These are phyloP conservation scores for Penicillium robsamsonii DNA, from an alignment of 495 filamentous ascomycete species.

Conservation along the genomic window DNA sequence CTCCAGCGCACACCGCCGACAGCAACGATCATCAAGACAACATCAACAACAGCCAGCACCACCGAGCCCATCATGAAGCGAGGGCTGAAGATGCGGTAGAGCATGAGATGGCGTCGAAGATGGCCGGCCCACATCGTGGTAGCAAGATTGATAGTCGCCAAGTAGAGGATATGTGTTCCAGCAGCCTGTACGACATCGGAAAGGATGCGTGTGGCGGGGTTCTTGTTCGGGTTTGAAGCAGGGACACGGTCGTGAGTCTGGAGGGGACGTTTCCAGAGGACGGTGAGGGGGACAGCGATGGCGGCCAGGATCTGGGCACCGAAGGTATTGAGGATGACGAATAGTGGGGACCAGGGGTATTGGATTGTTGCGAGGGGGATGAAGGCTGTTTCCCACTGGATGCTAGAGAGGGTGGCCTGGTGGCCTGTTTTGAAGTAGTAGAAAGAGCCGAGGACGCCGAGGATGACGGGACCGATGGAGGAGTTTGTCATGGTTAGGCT, in stretches of 20 bases:
- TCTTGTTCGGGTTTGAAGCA: constrained; percentile 33
- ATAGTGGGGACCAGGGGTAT: constrained; percentile 85
- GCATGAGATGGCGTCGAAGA: constrained; percentile 88
- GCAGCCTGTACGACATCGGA: constrained; percentile 66
- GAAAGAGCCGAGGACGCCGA: constrained; percentile 83
- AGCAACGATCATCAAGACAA: constrained; percentile 65
- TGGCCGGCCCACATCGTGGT: constrained; percentile 86
- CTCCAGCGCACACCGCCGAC: constrained; percentile 71
- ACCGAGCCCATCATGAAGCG: constrained; percentile 81
- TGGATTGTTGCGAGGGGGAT: constrained; percentile 77
- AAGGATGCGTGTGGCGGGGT: constrained; percentile 53
- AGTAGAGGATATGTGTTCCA: constrained; percentile 72
- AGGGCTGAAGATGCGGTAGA: constrained; percentile 93
- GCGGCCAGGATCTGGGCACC: constrained; percentile 83
- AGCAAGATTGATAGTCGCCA: constrained; percentile 74
- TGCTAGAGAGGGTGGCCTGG: constrained; percentile 79
- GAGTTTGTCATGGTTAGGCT: constrained; percentile 57
- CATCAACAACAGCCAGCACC: constrained; percentile 71
- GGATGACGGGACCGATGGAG: constrained; percentile 76
- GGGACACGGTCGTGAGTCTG: constrained; percentile 34
- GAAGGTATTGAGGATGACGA: constrained; percentile 82
- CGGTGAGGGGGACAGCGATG: constrained; percentile 72
- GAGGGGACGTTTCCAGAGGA: constrained; percentile 77
- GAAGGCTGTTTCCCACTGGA: constrained; percentile 98
- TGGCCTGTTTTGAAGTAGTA: constrained; percentile 98